Conservation (phyloP, 805 yeast genomes). For the Yarrowia bubula region DNA sequence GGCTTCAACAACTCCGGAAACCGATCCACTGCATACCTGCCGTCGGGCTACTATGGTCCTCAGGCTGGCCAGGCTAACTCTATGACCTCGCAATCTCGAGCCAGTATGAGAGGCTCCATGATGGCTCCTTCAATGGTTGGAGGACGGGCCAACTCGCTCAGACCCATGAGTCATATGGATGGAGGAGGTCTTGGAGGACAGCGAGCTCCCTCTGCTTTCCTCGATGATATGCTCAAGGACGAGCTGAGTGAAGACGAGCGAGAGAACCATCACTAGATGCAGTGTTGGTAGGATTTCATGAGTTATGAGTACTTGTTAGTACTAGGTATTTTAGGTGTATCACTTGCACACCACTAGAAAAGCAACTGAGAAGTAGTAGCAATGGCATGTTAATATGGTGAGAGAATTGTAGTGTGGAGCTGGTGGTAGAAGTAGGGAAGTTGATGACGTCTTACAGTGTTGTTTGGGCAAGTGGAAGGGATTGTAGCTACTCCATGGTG, state of each 20-base stretch:
- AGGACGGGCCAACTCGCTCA: background rate
- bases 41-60: conserved; percentile 36
- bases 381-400: conserved; percentile 5
- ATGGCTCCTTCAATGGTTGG: background rate
- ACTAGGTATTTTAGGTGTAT: no score
- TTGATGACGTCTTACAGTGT: no score
- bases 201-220: conserved; percentile 42
- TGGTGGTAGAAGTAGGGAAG: no score
- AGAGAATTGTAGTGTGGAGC: no score
- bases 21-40: conserved; percentile 35
- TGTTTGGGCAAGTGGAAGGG: no score
- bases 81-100: conserved; percentile 14
- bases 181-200: background rate
- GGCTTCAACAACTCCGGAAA: conserved; percentile 21
- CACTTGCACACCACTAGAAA: background rate
- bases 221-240: conserved; percentile 40
- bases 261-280: background rate
- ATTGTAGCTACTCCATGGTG: no score
- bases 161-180: conserved; percentile 27
- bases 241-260: conserved; percentile 28
- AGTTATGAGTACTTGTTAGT: no score
- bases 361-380: background rate
- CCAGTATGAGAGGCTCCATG: conserved; percentile 24
- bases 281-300: background rate
- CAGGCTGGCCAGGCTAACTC: conserved; percentile 8